Evolutionary conservation across 345 rosid genomes (phyloP), one percentile per base, ranked within the genome.

Genomic region (Salix dunnii): DNA sequence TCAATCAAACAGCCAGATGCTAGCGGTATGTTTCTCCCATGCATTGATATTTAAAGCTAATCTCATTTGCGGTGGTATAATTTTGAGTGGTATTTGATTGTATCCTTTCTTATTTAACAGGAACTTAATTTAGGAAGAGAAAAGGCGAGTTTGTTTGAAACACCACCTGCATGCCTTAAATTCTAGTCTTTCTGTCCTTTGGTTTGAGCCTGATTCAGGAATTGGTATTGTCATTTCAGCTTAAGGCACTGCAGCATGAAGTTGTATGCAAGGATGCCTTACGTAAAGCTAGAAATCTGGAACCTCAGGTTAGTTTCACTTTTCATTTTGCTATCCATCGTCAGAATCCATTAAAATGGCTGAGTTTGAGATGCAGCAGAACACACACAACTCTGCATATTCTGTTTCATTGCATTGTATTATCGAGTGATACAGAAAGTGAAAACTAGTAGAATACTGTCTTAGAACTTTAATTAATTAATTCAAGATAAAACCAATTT

Each of bases 71-170:
- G 30, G 18, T 20, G 62, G 6, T 55, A 12, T 70, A n/a, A 31
- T 30, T 74, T 2, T 64, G 3, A 72, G 6, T 68, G 68, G 21
- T 61, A 49, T 46, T 38, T 75, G 75, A 72, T 63, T 71, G 7
- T 51, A 23, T 53, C 21, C 25, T 73, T 76, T 38, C 27, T 48
- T 31, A 30, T 69, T 43, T 60, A 42, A 53, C 92, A 89, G 92
- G 92, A 90, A 82, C 76, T 87, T 79, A 89, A 87, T 80, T 36
- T 85, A 43, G 90, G 88, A 43, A 90, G 85, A 77, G 92, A 87
- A 11, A 85, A 78, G 87, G 94, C 85, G 75, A 68, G 49, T 23
- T 64, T n/a, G 48, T 55, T 36, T 70, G 33, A 17, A 48, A 68
- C 53, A 30, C 46, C 7, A 4, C 10, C 42, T 70, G 6, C 51